Base-by-base conservation (phyloP, 208 protist genomes). In the Naegleria gruberi region DNA sequence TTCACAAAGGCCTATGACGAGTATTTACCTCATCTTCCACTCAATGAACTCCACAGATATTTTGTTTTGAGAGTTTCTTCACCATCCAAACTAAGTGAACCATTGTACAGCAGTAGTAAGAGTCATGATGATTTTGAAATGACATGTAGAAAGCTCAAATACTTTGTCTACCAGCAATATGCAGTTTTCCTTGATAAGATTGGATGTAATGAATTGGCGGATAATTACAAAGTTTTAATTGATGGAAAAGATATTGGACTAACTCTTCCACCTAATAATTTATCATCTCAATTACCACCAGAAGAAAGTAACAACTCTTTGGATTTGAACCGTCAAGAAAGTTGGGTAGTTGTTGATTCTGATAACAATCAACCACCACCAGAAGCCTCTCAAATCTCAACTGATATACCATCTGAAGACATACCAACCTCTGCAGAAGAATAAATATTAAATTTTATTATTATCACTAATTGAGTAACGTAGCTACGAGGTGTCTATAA, bases 161-260 rank as follows among this genome's bases (percentile, higher is more conserved):
- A 87, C 40, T 87, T 87, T 51, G 34, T 87, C 37, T 87, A 87
- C 37, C 83, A 87, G 37, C 83, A 87, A 41, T 87, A 87, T 19
- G 83, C n/a, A 37, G 34, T 41, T 7, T 87, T 55, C 40, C 55
- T 87, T 23, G 43, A 55, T 26, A 45, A 55, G 43, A 87, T 87
- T 87, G 83, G 83, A 23, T 42, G 55, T 23, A 41, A 87, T 30
- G 34, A 55, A 40, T 55, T 87, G 43, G 41, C 83, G 12, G 6
- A 55, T 17, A 5, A 87, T 19, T 87, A 55, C 2, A 43, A 15
- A 83, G 42, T 10, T 37, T 44, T 44, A 10, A 83, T 83, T 6
- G 44, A 41, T 44, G 15, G 37, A 23, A 37, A 83, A 26, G 77
- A 83, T 44, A 8, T 41, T 83, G 77, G 77, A 19, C 51, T 65